A percentile compares a stretch with the other conserved stretches of the same genome.
phyloP scores from a whole-genome alignment of 306 rosid species.

The Begonia masoniana region DNA sequence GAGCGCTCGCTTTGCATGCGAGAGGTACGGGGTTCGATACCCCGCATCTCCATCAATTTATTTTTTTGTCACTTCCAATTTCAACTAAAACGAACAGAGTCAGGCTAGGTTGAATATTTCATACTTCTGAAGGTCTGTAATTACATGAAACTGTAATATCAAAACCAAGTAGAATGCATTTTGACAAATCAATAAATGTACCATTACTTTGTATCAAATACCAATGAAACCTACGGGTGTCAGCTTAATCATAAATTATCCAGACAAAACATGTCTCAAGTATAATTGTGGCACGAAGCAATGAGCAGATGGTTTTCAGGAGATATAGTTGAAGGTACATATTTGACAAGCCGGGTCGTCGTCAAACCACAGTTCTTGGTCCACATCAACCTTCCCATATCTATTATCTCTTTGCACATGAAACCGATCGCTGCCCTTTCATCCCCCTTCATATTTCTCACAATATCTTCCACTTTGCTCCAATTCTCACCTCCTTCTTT shows the following conservation, averaged over 20 bases:
- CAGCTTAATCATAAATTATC: no score
- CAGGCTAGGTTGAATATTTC: no score
- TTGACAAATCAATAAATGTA: no score
- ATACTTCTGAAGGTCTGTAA: no score
- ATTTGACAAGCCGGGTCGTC: constrained; percentile 48
- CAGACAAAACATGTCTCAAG: constrained; percentile 1
- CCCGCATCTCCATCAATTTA: no score
- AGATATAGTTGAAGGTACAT: constrained; percentile 63
- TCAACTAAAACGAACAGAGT: no score
- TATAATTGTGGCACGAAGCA: constrained; percentile 21
- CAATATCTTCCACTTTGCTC: constrained; percentile 39
- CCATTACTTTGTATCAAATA: no score
- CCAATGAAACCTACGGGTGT: no score
- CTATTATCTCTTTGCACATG: constrained; percentile 89
- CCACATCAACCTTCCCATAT: constrained; percentile 83
- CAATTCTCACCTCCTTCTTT: constrained; percentile 18
- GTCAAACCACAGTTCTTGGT: constrained; percentile 52
- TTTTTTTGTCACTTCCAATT: no score
- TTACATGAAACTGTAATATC: no score
- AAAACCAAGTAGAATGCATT: no score
- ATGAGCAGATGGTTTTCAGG: constrained; percentile 83
- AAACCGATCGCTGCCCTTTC: constrained; percentile 79
- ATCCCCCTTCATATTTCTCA: constrained; percentile 46
- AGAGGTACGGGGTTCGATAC: constrained; percentile 60
- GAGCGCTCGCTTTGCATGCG: constrained; percentile 86